phyloP scores from a whole-genome alignment of 2,329 filamentous ascomycete species.

The Aspergillus sp. region DNA sequence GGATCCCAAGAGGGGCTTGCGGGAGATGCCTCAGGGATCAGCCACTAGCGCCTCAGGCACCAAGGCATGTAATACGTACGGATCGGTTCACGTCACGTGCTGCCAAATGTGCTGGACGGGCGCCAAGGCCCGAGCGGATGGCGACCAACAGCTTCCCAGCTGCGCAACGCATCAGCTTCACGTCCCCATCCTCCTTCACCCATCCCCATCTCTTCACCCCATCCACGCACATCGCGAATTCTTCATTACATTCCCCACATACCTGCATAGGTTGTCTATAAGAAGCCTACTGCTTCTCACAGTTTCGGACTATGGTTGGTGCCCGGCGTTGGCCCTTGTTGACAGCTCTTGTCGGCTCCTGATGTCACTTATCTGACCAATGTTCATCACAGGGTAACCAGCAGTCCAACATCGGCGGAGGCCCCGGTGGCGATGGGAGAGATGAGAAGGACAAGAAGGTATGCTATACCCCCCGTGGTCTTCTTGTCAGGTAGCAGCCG shows the following conservation, averaged over 20 bases:
- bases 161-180: constrained; percentile 22
- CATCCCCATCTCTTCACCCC: constrained; percentile 12
- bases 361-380: constrained; percentile 25
- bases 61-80: neutral
- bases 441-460: constrained; percentile 96
- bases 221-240: constrained; percentile 18
- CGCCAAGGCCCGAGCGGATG: constrained; percentile 22
- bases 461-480: neutral
- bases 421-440: constrained; percentile 71
- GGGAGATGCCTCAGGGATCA: neutral
- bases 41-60: constrained; percentile 18
- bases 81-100: constrained; percentile 15
- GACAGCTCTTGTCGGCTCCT: constrained; percentile 7
- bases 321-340: constrained; percentile 13
- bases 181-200: constrained; percentile 15
- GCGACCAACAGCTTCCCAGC: constrained; percentile 23
- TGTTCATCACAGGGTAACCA: constrained; percentile 49
- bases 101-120: constrained; percentile 11
- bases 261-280: neutral
- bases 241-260: neutral
- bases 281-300: constrained; percentile 12
- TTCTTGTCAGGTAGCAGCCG: neutral
- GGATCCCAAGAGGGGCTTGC: neutral
- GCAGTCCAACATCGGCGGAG: constrained; percentile 80
- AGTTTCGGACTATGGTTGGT: constrained; percentile 38